Conservation (phyloP, 306 rosid species). For the Gastrolobium villosum region DNA sequence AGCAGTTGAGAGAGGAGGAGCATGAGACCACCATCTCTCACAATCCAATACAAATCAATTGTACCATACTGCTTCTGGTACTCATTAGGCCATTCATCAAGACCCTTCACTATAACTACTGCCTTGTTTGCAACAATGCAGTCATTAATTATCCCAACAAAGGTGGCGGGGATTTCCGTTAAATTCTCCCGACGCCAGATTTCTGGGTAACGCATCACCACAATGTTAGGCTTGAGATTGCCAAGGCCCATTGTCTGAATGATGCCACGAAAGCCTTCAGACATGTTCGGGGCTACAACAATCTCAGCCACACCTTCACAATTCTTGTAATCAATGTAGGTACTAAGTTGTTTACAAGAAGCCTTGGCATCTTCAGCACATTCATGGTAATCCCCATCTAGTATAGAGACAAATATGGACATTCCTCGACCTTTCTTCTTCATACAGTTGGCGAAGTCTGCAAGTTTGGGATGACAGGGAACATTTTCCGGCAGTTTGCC, state of each 20-base stretch:
- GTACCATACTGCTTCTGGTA: slow-evolving; percentile 97
- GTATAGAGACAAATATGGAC: slow-evolving; percentile 93
- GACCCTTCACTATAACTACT: slow-evolving; percentile 96
- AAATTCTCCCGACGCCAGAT: slow-evolving; percentile 99
- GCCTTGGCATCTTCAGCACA: slow-evolving; percentile 93
- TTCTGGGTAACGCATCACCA: slow-evolving; percentile 98
- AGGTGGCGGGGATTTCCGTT: slow-evolving; percentile 90
- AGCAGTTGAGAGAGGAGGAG: slow-evolving; percentile 97
- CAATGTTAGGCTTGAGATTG: slow-evolving; percentile 97
- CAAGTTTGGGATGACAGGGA: slow-evolving; percentile 99
- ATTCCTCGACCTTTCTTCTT: slow-evolving; percentile 99
- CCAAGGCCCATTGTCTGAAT: slow-evolving; percentile 99
- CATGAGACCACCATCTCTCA: slow-evolving; percentile 99
- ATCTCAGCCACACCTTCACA: slow-evolving; percentile 99
- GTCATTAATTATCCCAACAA: slow-evolving; percentile 90
- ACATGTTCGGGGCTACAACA: slow-evolving; percentile 95
- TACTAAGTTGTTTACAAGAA: slow-evolving; percentile 91
- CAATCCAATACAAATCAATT: slow-evolving; percentile 97
- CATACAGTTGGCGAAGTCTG: slow-evolving; percentile 98
- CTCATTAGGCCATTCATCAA: slow-evolving; percentile 98
- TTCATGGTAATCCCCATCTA: slow-evolving; percentile 97
- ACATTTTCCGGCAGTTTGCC: slow-evolving; percentile 98
- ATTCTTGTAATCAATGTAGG: slow-evolving; percentile 94
- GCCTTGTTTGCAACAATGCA: slow-evolving; percentile 99
- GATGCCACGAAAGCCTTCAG: slow-evolving; percentile 95